A percentile compares a stretch with the other conserved stretches of the same genome.
Conservation (phyloP, 495 filamentous ascomycete genomes). For the Chaetomium tenue region DNA sequence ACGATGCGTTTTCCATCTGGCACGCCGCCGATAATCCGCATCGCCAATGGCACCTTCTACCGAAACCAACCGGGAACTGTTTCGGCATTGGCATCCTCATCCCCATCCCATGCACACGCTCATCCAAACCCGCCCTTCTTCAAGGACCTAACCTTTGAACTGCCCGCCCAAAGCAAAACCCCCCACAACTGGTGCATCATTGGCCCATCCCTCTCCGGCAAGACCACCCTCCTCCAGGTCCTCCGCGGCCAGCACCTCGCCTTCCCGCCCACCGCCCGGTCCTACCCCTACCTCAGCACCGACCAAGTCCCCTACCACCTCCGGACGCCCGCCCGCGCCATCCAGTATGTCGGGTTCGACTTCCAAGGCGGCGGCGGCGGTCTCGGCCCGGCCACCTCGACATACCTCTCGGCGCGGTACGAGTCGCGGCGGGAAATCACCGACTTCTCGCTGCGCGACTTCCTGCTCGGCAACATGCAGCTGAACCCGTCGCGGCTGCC, state of each 20-base stretch:
- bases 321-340: constrained; percentile 59
- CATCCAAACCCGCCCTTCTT: constrained; percentile 64
- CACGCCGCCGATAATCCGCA: constrained; percentile 63
- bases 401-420: constrained; percentile 89
- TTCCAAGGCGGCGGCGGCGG: constrained; percentile 45
- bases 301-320: constrained; percentile 56
- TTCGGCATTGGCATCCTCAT: not conserved
- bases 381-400: constrained; percentile 51
- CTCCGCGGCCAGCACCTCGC: constrained; percentile 71
- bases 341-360: constrained; percentile 82
- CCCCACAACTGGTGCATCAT: constrained; percentile 71
- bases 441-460: constrained; percentile 80
- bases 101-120: not conserved
- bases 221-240: constrained; percentile 74
- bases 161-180: constrained; percentile 51
- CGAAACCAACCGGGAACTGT: constrained; percentile 60
- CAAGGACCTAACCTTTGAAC: constrained; percentile 59
- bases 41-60: constrained; percentile 77
- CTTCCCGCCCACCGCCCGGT: constrained; percentile 67
- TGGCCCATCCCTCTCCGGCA: constrained; percentile 65
- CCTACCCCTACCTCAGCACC: constrained; percentile 70
- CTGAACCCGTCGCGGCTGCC: constrained; percentile 58
- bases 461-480: constrained; percentile 70
- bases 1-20: constrained; percentile 37
- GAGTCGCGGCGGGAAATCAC: constrained; percentile 82